Percentiles rank a stretch among this genome's conserved stretches.
These are phyloP conservation scores for Entelexis sorbosivorans DNA, from an alignment of 1,139 yeast genomes.

Conservation along the genomic window DNA sequence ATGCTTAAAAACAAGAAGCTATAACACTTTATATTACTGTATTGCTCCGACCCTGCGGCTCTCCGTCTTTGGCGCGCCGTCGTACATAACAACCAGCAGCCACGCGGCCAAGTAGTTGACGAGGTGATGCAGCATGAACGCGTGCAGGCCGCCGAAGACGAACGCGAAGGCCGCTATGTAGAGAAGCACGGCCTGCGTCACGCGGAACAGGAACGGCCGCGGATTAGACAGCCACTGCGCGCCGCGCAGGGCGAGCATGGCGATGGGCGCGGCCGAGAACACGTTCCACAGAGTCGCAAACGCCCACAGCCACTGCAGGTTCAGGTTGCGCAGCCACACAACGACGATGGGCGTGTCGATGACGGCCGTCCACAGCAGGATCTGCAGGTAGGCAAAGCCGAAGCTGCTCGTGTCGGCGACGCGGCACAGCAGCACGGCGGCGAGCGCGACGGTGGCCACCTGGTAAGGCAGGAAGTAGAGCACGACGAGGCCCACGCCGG, in stretches of 20 bases:
- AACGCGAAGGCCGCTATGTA: slow-evolving; percentile 27
- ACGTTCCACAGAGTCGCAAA: slow-evolving; percentile 30
- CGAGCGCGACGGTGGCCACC: slow-evolving; percentile 30
- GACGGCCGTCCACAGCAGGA: slow-evolving; percentile 29
- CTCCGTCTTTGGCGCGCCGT: slow-evolving; percentile 1
- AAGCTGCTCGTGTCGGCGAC: slow-evolving; percentile 19
- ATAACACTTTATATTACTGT: not conserved
- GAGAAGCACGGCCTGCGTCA: slow-evolving; percentile 23
- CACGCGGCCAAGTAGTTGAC: slow-evolving; percentile 27
- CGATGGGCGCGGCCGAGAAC: slow-evolving; percentile 27
- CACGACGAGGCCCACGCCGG: not conserved
- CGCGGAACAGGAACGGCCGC: not conserved
- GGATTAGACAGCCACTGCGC: slow-evolving; percentile 3
- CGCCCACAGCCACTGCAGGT: slow-evolving; percentile 27
- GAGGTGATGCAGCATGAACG: slow-evolving; percentile 31
- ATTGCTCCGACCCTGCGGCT: not conserved
- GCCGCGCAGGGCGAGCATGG: slow-evolving; percentile 21
- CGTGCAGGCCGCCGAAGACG: slow-evolving; percentile 29
- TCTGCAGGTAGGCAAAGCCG: slow-evolving; percentile 23
- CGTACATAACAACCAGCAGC: slow-evolving; percentile 20
- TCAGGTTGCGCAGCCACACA: slow-evolving; percentile 32
- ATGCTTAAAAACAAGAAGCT: not conserved
- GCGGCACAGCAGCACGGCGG: slow-evolving; percentile 18
- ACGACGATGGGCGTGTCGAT: slow-evolving; percentile 31
- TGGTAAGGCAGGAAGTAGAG: slow-evolving; percentile 28